These are phyloP conservation scores for Hymenochaete sp. DNA, from an alignment of 1,284 basidiomycete species.

Conservation along the genomic window DNA sequence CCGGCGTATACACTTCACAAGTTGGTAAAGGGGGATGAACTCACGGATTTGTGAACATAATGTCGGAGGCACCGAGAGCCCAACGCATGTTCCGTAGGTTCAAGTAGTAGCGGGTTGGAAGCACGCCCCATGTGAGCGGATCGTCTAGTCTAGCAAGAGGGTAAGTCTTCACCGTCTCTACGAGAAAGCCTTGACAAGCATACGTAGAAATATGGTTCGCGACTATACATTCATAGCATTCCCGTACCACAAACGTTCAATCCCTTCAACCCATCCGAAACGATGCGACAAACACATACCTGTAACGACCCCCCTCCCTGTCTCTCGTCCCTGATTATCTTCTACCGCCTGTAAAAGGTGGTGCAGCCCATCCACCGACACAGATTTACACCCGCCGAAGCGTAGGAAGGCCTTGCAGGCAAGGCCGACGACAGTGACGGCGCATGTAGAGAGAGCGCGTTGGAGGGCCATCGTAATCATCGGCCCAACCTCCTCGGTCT, in stretches of 20 bases:
- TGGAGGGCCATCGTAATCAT: slow-evolving; percentile 11
- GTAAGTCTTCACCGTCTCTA: slow-evolving; percentile 14
- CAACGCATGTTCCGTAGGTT: slow-evolving; percentile 62
- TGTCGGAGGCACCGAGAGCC: slow-evolving; percentile 86
- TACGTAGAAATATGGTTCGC: slow-evolving; percentile 90
- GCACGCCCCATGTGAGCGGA: slow-evolving; percentile 73
- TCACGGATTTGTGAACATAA: slow-evolving; percentile 92
- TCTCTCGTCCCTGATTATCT: slow-evolving; percentile 34
- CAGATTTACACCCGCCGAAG: slow-evolving; percentile 50
- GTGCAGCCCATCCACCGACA: slow-evolving; percentile 61
- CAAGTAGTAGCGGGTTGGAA: slow-evolving; percentile 59
- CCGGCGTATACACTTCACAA: slow-evolving; percentile 10
- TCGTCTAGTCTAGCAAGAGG: slow-evolving; percentile 62
- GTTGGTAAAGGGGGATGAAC: slow-evolving; percentile 23
- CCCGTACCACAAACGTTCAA: too few species aligned
- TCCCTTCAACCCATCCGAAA: slow-evolving; percentile 5
- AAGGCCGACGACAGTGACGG: slow-evolving; percentile 57
- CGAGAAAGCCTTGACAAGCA: slow-evolving; percentile 5
- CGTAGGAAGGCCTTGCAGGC: slow-evolving; percentile 70
- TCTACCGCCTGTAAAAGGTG: slow-evolving; percentile 57
- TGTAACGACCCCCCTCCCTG: slow-evolving; percentile 68
- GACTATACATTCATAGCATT: slow-evolving; percentile 50
- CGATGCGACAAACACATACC: slow-evolving; percentile 44
- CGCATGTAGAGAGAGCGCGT: slow-evolving; percentile 37
- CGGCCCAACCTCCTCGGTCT: too few species aligned